Percentiles rank a stretch among this genome's conserved stretches.
Conservation (phyloP, 75 land plant genomes). For the Adiantum capillusveneris region DNA sequence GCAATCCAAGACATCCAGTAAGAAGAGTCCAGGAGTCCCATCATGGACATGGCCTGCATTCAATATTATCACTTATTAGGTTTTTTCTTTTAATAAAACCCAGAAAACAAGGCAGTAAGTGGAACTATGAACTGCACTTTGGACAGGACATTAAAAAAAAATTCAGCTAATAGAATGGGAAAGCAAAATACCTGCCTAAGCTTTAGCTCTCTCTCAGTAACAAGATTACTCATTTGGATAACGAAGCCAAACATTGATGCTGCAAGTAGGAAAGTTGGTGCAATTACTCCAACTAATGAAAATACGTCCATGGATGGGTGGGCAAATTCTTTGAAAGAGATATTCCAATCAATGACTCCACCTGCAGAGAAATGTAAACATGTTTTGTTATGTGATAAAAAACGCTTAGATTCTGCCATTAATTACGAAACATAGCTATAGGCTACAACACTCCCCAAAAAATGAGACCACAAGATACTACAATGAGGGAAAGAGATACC, state of each 20-base stretch:
- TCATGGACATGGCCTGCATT: constrained; percentile 83
- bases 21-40: constrained; percentile 93
- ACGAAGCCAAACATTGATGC: constrained; percentile 94
- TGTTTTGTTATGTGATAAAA: too few relatives aligned
- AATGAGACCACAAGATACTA: too few relatives aligned
- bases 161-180: too few relatives aligned
- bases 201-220: constrained; percentile 85
- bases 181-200: constrained; percentile 76
- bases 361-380: constrained; percentile 46
- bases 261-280: constrained; percentile 87
- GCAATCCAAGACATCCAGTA: constrained; percentile 92
- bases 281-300: constrained; percentile 47
- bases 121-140: too few relatives aligned
- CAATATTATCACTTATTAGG: too few relatives aligned
- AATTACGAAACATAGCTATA: too few relatives aligned
- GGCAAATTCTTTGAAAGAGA: constrained; percentile 75
- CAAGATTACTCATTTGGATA: constrained; percentile 69
- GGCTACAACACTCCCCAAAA: too few relatives aligned
- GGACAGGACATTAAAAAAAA: too few relatives aligned
- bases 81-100: too few relatives aligned
- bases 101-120: too few relatives aligned
- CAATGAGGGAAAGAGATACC: too few relatives aligned
- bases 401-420: too few relatives aligned
- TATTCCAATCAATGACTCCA: constrained; percentile 60
- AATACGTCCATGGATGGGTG: constrained; percentile 67